Conservation (phyloP, 345 rosid genomes). For the Brassica incana region DNA sequence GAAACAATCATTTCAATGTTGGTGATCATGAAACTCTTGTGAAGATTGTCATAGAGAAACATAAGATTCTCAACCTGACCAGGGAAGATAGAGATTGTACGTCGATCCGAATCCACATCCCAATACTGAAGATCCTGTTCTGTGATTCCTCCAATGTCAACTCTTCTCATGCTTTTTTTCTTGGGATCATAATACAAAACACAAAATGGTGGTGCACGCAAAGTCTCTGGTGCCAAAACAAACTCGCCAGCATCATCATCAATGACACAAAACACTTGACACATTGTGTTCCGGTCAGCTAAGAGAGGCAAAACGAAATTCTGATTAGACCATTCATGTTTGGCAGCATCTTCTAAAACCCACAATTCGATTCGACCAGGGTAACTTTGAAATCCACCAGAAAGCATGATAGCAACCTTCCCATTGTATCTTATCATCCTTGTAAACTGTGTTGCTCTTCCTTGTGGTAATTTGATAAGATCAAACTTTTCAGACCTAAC, state of each 20-base stretch:
- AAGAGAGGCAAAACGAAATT: not conserved
- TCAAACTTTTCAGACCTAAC: conserved; percentile 10
- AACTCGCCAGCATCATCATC: conserved; percentile 4
- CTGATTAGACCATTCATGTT: not conserved
- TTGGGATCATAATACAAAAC: conserved; percentile 25
- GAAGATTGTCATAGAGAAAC: conserved; percentile 4
- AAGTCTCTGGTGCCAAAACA: conserved; percentile 10
- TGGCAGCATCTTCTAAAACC: conserved; percentile 9
- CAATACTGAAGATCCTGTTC: not conserved
- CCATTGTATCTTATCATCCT: conserved; percentile 14
- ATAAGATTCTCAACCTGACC: conserved; percentile 22
- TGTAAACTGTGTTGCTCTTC: not conserved
- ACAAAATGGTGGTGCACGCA: not conserved
- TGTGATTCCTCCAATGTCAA: conserved; percentile 4
- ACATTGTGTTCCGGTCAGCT: not conserved
- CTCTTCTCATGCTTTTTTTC: not conserved
- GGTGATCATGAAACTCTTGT: not conserved
- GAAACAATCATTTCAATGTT: not conserved
- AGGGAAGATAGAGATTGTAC: conserved; percentile 3
- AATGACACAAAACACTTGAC: not conserved
- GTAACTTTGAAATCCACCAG: not conserved
- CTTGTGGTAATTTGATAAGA: not conserved
- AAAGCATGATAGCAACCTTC: not conserved
- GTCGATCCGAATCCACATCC: not conserved
- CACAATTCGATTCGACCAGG: not conserved